Evolutionary conservation across 208 protist genomes (phyloP), one percentile per base, ranked within the genome.

Genomic region (Acanthamoeba culbertsoni): DNA sequence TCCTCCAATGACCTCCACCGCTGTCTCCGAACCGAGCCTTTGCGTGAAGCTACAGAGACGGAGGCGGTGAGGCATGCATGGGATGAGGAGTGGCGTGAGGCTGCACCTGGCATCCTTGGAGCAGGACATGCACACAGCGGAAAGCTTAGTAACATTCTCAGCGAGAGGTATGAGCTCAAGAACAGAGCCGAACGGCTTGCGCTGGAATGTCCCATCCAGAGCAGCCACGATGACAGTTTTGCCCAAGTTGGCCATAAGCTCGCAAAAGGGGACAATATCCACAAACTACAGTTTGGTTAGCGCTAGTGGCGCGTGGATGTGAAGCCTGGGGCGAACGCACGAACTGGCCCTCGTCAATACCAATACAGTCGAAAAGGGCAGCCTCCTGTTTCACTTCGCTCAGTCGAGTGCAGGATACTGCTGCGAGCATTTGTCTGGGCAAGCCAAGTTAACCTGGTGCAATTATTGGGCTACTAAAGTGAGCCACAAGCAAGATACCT

Each of bases 191-290:
- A 99, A 99, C 2, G 98, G 98, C 95, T 97, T 96, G 43, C 98
- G 96, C 48, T 94, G 95, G 96, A 98, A 99, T 65, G 98, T 98
- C 10, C 98, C 98, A 82, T 99, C 98, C 0, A 99, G 96, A 0
- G 98, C 98, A 14, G 98, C 97, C 5, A 99, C 97, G 68, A 99
- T 97, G 0, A 99, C 98, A 0, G 94, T 97, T 94, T 98, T 99
- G 31, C 98, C 98, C 0, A 91, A 73, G 75, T 98, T 97, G 0
- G 98, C 98, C 18, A 97, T 95, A 1, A 35, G 63, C 48, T 97
- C 97, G 93, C 95, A 97, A 95, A 99, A 99, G 6, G 94, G 75
- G 0, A 98, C 95, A 0, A 99, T 59, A 94, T 99, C 98, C 0
- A 97, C 93, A 93, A 99, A 99, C 93, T 98, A 98, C 94, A 23